These are phyloP conservation scores for Metschnikowia bowlesiae DNA, from an alignment of 805 yeast species.

Conservation along the genomic window DNA sequence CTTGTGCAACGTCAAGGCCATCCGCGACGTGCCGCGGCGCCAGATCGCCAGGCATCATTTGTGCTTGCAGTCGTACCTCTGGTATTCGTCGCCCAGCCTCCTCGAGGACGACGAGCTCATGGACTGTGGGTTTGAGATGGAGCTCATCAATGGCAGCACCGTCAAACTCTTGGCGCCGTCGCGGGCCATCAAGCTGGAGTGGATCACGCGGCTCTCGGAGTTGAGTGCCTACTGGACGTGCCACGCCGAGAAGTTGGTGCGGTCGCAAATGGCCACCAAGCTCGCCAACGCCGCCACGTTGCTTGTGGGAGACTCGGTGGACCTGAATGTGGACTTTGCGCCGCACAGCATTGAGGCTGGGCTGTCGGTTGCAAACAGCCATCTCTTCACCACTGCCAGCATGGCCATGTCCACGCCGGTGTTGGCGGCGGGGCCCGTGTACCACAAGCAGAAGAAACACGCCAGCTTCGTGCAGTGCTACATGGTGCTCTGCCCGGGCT, in stretches of 20 bases:
- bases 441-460: constrained; percentile 66
- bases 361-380: constrained; percentile 47
- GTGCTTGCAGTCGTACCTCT: constrained; percentile 23
- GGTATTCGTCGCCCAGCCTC: constrained; percentile 25
- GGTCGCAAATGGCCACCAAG: constrained; percentile 33
- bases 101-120: constrained; percentile 26
- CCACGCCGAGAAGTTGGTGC: constrained; percentile 39
- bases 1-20: constrained; percentile 43
- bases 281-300: constrained; percentile 43
- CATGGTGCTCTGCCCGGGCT: constrained; percentile 69
- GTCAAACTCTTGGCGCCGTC: constrained; percentile 56
- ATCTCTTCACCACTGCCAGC: constrained; percentile 51
- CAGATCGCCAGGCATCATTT: constrained; percentile 23
- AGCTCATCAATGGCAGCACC: constrained; percentile 40
- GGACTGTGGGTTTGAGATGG: constrained; percentile 53
- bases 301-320: constrained; percentile 52
- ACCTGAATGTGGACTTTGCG: constrained; percentile 47
- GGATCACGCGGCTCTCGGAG: constrained; percentile 54
- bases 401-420: constrained; percentile 58
- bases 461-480: constrained; percentile 57
- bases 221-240: constrained; percentile 55
- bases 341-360: constrained; percentile 14
- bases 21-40: constrained; percentile 29
- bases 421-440: constrained; percentile 61
- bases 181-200: constrained; percentile 47